Base-by-base conservation (phyloP, 345 rosid species). In the Durio zibethinus region DNA sequence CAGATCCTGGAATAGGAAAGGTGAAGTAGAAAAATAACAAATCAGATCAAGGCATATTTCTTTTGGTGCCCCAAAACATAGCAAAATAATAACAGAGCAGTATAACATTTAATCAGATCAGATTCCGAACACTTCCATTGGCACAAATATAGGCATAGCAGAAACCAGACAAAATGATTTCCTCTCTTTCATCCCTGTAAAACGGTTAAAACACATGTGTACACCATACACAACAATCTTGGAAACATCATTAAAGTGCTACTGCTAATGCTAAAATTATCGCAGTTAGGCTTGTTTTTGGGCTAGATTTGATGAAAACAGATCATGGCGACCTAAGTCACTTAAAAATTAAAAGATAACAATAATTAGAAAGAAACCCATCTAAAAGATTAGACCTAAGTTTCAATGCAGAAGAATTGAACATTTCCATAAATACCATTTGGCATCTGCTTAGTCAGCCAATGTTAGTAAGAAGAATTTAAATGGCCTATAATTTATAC, bases 1-100 rank as follows among this genome's bases (percentile, higher is more conserved):
- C 99, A 80, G 99, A 96, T 76, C 99, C 99, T 96, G 92, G 59
- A 70, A 70, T 67, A 38, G 56, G 40, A 7, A 40, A 25, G 29
- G 74, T 27, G 27, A 68, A 68, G 16, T 18, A 31, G 14, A 68
- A 54, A 56, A 29, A 5, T 29, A 33, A 42, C 10, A 12, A 9
- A 40, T 54, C 20, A 57, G 70, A 36, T 56, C 56, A 57, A 74
- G 77, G 23, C 14, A 59, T 15, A 53, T 57, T 16, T 48, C 54
- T 29, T 40, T 47, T 6, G 18, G 18, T 7, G 7, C 5, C 18
- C 5, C 45, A 20, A 52, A 38, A 36, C 2, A 63, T 35, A 33
- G 52, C 20, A 62, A 69, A 45, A 45, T 38, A 75, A 23, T 10
- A 45, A 53, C 47, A 75, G 7, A 4, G 25, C 25, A 18, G 9